phyloP scores from a whole-genome alignment of 176 grass and related monocot genomes.

The Musa beccarii region DNA sequence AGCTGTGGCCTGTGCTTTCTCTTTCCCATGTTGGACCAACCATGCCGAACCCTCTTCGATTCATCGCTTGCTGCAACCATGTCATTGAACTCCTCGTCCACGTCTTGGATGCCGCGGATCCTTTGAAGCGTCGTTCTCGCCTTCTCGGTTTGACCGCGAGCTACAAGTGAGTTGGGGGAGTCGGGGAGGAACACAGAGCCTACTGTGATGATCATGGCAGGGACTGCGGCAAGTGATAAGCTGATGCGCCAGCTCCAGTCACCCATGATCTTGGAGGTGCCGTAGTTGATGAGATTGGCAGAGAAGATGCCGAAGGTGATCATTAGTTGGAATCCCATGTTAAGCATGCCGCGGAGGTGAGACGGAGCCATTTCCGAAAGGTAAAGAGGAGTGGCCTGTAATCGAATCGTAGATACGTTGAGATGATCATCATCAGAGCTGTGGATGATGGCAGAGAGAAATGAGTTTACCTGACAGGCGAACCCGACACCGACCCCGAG shows the following conservation, averaged over 20 bases:
- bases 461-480: slow-evolving; percentile 1
- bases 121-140: neutral
- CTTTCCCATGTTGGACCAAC: slow-evolving; percentile 1
- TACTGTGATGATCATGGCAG: slow-evolving; percentile 2
- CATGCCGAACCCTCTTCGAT: neutral
- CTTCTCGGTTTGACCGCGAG: neutral
- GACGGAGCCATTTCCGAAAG: slow-evolving; percentile 8
- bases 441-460: neutral
- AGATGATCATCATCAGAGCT: neutral
- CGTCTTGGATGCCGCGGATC: neutral
- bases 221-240: neutral
- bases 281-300: slow-evolving; percentile 19
- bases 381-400: slow-evolving; percentile 5
- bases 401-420: neutral
- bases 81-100: slow-evolving; percentile 7
- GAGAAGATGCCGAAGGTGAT: slow-evolving; percentile 12
- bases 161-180: slow-evolving; percentile 13
- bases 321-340: slow-evolving; percentile 14
- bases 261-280: neutral
- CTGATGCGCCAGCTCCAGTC: slow-evolving; percentile 6
- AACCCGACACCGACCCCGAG: slow-evolving; percentile 3
- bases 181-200: slow-evolving; percentile 5
- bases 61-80: neutral
- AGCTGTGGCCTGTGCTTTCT: slow-evolving; percentile 8
- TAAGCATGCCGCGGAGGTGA: slow-evolving; percentile 4